Conservation (phyloP, 2,329 filamentous ascomycete species). For the Macrophomina pseudophaseolina region DNA sequence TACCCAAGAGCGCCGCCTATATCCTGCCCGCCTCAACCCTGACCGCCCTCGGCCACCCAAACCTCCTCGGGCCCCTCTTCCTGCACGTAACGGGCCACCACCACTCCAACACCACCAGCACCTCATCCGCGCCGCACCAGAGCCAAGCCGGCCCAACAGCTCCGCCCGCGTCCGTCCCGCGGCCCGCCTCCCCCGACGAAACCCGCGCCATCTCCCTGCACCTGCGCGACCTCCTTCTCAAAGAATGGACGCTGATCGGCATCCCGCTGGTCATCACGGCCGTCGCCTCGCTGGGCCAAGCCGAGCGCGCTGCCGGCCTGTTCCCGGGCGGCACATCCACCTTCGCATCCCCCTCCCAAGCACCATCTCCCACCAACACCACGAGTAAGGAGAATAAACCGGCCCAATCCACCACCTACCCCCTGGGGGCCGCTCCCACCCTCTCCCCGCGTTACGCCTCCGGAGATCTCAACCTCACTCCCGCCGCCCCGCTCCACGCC, state of each 20-base stretch:
- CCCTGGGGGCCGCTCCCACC: neutral
- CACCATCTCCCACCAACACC: neutral
- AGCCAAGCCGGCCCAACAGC: neutral
- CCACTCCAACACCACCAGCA: neutral
- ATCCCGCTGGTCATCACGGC: slow-evolving; percentile 24
- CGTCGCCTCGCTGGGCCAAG: slow-evolving; percentile 6
- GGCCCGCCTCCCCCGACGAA: neutral
- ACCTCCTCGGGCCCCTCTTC: slow-evolving; percentile 23
- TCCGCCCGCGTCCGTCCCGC: neutral
- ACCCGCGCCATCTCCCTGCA: slow-evolving; percentile 16
- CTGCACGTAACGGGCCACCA: slow-evolving; percentile 10
- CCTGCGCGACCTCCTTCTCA: slow-evolving; percentile 24
- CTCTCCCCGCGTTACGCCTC: slow-evolving; percentile 7
- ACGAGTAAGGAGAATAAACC: neutral
- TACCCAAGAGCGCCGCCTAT: slow-evolving; percentile 19
- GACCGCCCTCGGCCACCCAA: slow-evolving; percentile 18
- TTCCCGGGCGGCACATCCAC: neutral
- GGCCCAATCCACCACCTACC: neutral
- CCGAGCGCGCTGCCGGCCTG: slow-evolving; percentile 11
- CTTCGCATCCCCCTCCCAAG: neutral
- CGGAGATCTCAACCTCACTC: neutral
- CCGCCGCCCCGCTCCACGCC: neutral
- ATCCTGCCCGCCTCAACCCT: slow-evolving; percentile 16
- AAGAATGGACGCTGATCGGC: slow-evolving; percentile 23
- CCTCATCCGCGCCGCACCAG: neutral